A percentile compares a stretch with the other conserved stretches of the same genome.
Evolutionary conservation across 2,329 filamentous ascomycete species (phyloP).

Genomic region (Hypoxylon sp.): DNA sequence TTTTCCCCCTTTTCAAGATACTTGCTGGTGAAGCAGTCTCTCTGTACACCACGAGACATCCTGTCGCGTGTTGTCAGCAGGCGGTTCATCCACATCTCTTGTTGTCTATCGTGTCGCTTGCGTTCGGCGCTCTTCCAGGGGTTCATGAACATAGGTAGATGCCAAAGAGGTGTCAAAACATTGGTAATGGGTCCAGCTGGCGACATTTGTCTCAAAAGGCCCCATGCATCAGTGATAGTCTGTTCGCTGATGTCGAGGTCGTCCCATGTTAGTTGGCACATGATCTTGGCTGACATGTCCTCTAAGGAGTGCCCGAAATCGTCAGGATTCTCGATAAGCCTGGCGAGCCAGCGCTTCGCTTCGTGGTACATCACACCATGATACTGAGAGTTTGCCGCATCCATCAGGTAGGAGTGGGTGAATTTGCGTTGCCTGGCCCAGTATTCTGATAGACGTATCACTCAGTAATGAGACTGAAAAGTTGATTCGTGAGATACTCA

Average conservation of each 20-base stretch:
- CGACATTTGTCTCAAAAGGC: constrained; percentile 71
- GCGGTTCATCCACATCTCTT: constrained; percentile 67
- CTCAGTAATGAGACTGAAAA: constrained; percentile 6
- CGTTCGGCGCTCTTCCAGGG: constrained; percentile 69
- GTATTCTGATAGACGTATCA: constrained; percentile 59
- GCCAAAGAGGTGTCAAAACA: constrained; percentile 68
- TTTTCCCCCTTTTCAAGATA: constrained; percentile 59
- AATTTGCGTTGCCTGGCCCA: constrained; percentile 69
- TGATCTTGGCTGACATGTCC: constrained; percentile 71
- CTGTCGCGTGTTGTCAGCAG: constrained; percentile 57
- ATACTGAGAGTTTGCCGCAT: constrained; percentile 55
- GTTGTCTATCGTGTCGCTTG: constrained; percentile 68
- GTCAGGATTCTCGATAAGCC: constrained; percentile 65
- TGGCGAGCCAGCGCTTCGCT: constrained; percentile 67
- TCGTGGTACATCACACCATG: constrained; percentile 65
- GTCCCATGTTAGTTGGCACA: constrained; percentile 69
- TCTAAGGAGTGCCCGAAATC: constrained; percentile 66
- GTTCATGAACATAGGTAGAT: constrained; percentile 65
- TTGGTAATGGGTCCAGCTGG: constrained; percentile 72
- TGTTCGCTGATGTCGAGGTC: constrained; percentile 62
- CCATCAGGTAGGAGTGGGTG: constrained; percentile 66
- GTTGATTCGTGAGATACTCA: constrained; percentile 52
- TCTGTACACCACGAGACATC: constrained; percentile 59
- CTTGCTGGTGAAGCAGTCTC: constrained; percentile 60
- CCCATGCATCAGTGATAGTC: constrained; percentile 67